Conservation (phyloP, 1,139 yeast species). For the Hansenula sp. region DNA sequence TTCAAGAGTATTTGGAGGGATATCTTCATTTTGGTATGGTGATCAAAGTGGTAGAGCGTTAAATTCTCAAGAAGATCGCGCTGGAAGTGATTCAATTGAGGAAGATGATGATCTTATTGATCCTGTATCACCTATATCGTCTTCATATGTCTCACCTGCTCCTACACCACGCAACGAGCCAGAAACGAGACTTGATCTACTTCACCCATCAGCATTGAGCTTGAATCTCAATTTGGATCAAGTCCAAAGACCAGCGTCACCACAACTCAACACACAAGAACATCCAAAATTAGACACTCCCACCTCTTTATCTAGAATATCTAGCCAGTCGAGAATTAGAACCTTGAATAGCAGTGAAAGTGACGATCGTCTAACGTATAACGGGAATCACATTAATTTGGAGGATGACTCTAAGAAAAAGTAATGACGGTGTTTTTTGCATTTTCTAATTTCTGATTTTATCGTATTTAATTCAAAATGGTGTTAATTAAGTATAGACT, state of each 20-base stretch:
- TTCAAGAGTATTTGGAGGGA: conserved; percentile 26
- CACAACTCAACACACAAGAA: conserved; percentile 3
- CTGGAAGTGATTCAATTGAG: neutral
- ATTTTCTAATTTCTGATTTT: too few species aligned
- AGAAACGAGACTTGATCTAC: conserved; percentile 10
- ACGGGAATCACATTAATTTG: conserved; percentile 40
- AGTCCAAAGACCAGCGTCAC: conserved; percentile 12
- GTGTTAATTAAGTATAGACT: too few species aligned
- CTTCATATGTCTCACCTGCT: conserved; percentile 23
- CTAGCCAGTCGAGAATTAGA: conserved; percentile 19
- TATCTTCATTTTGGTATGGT: conserved; percentile 29
- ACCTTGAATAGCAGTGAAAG: conserved; percentile 23
- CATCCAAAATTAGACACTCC: conserved; percentile 1
- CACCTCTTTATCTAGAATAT: conserved; percentile 11
- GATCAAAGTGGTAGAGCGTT: neutral
- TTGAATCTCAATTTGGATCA: conserved; percentile 13
- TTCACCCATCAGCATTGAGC: conserved; percentile 21
- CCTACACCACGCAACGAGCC: conserved; percentile 14
- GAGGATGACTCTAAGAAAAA: conserved; percentile 31
- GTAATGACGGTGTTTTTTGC: too few species aligned
- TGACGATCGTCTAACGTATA: conserved; percentile 35
- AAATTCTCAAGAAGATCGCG: neutral
- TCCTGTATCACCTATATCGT: conserved; percentile 20
- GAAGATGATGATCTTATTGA: conserved; percentile 5
- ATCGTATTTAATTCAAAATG: too few species aligned